phyloP scores from a whole-genome alignment of 176 grass and related monocot species.

The Tuctoria greenei region DNA sequence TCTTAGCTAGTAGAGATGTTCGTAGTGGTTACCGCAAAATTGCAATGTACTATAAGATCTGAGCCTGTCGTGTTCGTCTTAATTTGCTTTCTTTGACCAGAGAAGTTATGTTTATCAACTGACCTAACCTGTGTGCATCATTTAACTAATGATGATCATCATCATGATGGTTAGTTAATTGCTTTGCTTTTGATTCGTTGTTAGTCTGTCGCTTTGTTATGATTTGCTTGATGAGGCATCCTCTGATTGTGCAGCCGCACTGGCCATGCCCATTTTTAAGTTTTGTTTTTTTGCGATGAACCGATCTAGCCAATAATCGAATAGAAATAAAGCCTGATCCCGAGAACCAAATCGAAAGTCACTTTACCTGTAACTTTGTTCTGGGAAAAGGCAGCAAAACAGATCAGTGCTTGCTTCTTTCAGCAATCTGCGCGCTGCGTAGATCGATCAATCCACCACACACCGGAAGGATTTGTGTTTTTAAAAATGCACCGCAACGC shows the following conservation, averaged over 20 bases:
- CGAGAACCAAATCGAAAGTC: slow-evolving; percentile 17
- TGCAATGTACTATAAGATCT: slow-evolving; percentile 28
- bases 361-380: slow-evolving; percentile 24
- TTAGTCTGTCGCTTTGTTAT: neutral
- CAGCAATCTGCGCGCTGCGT: slow-evolving; percentile 25
- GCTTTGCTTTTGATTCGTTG: slow-evolving; percentile 8
- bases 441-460: slow-evolving; percentile 12
- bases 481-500: neutral
- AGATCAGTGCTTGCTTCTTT: neutral
- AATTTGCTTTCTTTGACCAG: slow-evolving; percentile 31
- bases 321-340: slow-evolving; percentile 27
- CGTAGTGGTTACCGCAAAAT: slow-evolving; percentile 31
- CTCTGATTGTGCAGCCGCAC: slow-evolving; percentile 9
- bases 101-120: slow-evolving; percentile 25
- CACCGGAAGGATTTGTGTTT: neutral
- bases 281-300: slow-evolving; percentile 1
- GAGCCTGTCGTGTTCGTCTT: slow-evolving; percentile 34
- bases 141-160: slow-evolving; percentile 43
- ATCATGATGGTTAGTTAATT: slow-evolving; percentile 31
- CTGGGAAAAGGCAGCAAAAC: slow-evolving; percentile 14
- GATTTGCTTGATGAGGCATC: slow-evolving; percentile 36
- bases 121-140: slow-evolving; percentile 27
- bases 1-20: slow-evolving; percentile 33
- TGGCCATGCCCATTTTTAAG: neutral
- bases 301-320: slow-evolving; percentile 6